Evolutionary conservation across 805 yeast species (phyloP).

Genomic region (Myxozyma vanderwaltii): DNA sequence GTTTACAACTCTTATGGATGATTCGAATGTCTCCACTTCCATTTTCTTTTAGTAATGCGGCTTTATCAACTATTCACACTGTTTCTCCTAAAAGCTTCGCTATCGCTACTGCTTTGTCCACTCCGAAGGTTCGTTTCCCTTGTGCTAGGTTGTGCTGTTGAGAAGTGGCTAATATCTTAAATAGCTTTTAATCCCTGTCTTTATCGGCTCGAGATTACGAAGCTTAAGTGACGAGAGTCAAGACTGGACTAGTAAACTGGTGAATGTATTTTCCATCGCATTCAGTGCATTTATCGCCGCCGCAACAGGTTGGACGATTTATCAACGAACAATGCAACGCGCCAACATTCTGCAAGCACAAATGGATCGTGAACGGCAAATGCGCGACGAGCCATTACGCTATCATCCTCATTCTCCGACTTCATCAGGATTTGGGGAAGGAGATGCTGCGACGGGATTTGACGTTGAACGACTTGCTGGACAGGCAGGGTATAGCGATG

Average conservation of each 20-base stretch:
- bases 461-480: slow-evolving; percentile 6
- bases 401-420: background rate
- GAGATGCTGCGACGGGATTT: background rate
- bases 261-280: slow-evolving; percentile 24
- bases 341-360: slow-evolving; percentile 15
- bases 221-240: slow-evolving; percentile 27
- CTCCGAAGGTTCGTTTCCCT: slow-evolving; percentile 56
- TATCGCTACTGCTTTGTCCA: slow-evolving; percentile 69
- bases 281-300: slow-evolving; percentile 24
- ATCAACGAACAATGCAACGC: slow-evolving; percentile 27
- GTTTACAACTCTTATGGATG: slow-evolving; percentile 66
- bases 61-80: slow-evolving; percentile 83
- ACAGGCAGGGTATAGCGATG: background rate
- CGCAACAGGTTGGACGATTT: slow-evolving; percentile 30
- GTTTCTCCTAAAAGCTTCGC: slow-evolving; percentile 63
- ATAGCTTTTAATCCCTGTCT: slow-evolving; percentile 28
- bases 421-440: background rate
- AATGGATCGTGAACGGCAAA: slow-evolving; percentile 10
- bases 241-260: slow-evolving; percentile 19
- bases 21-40: slow-evolving; percentile 90
- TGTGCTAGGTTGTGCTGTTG: background rate
- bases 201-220: slow-evolving; percentile 32
- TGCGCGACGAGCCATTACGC: slow-evolving; percentile 17
- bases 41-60: slow-evolving; percentile 89
- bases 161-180: too few species aligned